Conservation (phyloP, 352 stramenopile genomes). For the Heterotrichella gracilis region DNA sequence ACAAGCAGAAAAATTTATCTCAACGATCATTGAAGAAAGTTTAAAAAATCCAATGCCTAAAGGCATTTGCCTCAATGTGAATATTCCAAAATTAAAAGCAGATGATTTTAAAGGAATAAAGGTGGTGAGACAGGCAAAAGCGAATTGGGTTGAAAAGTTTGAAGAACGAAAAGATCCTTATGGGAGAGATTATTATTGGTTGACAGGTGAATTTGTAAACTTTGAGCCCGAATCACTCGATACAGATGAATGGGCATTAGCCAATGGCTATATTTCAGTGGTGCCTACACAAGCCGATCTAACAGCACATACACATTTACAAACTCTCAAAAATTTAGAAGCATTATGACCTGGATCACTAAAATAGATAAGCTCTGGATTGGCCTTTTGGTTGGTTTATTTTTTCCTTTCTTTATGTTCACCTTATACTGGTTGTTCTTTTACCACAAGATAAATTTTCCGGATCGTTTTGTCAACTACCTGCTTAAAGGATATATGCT, state of each 20-base stretch:
- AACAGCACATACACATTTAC: neutral
- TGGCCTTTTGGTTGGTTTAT: neutral
- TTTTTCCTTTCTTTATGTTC: neutral
- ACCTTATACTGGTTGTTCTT: neutral
- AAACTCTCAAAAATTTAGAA: neutral
- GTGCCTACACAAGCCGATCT: neutral
- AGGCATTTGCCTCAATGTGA: neutral
- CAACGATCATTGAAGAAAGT: neutral
- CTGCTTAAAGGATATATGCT: neutral
- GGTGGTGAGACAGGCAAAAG: neutral
- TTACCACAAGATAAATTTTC: neutral
- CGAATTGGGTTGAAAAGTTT: neutral
- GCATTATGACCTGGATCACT: neutral
- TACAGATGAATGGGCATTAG: neutral
- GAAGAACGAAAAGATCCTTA: neutral
- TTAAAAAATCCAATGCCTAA: neutral
- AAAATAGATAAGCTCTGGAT: neutral
- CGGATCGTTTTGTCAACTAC: neutral
- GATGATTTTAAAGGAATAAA: neutral
- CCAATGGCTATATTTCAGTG: neutral
- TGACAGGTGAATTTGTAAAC: neutral
- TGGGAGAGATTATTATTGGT: neutral
- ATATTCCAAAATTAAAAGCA: slow-evolving; percentile 2
- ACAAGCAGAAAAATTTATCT: neutral
- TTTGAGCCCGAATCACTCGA: neutral